Conservation (phyloP, 2,329 filamentous ascomycete genomes). For the Hypoxylon sp. region DNA sequence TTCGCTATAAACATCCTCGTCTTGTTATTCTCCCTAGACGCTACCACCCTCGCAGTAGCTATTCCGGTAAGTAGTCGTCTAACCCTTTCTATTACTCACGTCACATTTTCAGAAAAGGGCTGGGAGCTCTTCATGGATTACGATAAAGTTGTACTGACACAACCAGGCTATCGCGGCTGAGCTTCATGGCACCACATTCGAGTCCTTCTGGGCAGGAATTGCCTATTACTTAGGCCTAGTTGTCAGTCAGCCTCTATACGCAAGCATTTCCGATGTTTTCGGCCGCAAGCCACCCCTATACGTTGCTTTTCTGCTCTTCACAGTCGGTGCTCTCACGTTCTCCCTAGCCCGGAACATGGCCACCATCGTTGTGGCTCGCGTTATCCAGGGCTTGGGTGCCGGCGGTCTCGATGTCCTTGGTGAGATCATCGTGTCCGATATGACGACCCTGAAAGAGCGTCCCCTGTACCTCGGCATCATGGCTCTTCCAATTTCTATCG, state of each 20-base stretch:
- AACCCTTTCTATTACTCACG: not conserved
- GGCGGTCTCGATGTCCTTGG: constrained; percentile 54
- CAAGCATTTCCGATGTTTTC: constrained; percentile 52
- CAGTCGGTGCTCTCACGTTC: constrained; percentile 54
- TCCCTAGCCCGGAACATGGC: constrained; percentile 49
- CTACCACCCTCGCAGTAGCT: constrained; percentile 44
- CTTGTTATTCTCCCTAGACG: constrained; percentile 43
- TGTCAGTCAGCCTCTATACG: constrained; percentile 50
- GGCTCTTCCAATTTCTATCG: constrained; percentile 50
- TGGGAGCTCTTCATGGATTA: not conserved
- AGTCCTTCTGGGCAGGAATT: constrained; percentile 57
- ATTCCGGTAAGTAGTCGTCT: constrained; percentile 38
- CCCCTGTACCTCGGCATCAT: constrained; percentile 51
- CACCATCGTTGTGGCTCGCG: constrained; percentile 48
- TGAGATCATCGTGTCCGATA: constrained; percentile 55
- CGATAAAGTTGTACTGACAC: constrained; percentile 5
- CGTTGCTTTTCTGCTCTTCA: constrained; percentile 55
- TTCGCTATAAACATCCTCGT: constrained; percentile 44
- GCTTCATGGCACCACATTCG: constrained; percentile 47
- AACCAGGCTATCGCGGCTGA: constrained; percentile 46
- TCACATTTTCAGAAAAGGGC: not conserved
- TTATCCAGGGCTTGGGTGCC: constrained; percentile 53
- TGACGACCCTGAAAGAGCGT: constrained; percentile 55
- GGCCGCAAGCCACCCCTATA: constrained; percentile 55
- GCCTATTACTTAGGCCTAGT: constrained; percentile 49